These are phyloP conservation scores for Fusarium transvaalense DNA, from an alignment of 2,329 filamentous ascomycete species.

Conservation along the genomic window DNA sequence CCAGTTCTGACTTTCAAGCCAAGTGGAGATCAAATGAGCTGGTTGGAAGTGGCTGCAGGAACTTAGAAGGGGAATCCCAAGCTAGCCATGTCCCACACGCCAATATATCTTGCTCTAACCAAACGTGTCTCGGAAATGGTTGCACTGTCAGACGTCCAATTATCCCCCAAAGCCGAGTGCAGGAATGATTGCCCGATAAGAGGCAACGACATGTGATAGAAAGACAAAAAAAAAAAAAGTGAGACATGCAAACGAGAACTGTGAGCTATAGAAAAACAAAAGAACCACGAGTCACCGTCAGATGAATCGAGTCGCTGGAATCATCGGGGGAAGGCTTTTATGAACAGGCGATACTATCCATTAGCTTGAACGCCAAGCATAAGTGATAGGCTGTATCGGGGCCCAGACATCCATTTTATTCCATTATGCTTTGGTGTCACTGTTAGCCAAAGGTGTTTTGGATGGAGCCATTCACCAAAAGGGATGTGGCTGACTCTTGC, in stretches of 20 bases:
- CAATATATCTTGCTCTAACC: conserved; percentile 33
- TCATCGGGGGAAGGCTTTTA: neutral
- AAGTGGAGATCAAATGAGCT: conserved; percentile 38
- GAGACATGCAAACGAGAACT: conserved; percentile 24
- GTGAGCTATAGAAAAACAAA: neutral
- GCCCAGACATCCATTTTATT: conserved; percentile 30
- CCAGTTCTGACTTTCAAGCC: conserved; percentile 22
- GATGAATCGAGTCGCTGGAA: neutral
- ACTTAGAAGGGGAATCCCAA: conserved; percentile 29
- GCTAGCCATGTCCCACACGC: conserved; percentile 33
- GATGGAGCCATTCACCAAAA: conserved; percentile 17
- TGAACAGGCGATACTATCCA: neutral
- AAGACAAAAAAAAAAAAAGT: conserved; percentile 11
- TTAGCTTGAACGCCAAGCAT: conserved; percentile 12
- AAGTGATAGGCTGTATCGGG: conserved; percentile 30
- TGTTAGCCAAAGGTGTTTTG: conserved; percentile 30
- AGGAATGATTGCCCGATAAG: conserved; percentile 33
- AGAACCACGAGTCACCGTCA: neutral
- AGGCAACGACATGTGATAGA: conserved; percentile 35
- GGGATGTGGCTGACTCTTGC: conserved; percentile 38
- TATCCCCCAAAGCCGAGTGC: conserved; percentile 35
- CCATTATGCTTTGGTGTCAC: conserved; percentile 30
- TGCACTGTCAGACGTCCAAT: conserved; percentile 44
- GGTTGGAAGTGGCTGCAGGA: conserved; percentile 45
- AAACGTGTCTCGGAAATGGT: conserved; percentile 41